Conservation (phyloP, 176 grass and related monocot genomes). For the Avena eriantha region DNA sequence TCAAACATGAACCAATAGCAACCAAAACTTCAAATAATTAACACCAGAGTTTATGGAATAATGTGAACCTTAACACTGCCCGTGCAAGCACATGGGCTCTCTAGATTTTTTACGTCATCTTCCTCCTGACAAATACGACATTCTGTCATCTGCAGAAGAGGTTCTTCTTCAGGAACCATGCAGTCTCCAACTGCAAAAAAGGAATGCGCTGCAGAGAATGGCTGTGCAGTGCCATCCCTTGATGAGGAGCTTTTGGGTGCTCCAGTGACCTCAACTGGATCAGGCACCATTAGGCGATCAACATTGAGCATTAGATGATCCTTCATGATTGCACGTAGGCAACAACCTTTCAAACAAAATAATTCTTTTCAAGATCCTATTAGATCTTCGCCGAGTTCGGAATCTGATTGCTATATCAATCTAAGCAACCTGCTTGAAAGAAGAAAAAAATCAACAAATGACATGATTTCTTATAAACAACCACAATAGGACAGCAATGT, state of each 20-base stretch:
- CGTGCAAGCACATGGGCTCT: conserved; percentile 75
- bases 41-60: conserved; percentile 11
- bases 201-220: conserved; percentile 27
- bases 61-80: conserved; percentile 83
- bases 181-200: conserved; percentile 43
- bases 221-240: conserved; percentile 32
- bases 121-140: conserved; percentile 96
- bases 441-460: background rate
- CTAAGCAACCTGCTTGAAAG: conserved; percentile 40
- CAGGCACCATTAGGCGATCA: conserved; percentile 51
- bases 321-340: conserved; percentile 52
- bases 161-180: conserved; percentile 65
- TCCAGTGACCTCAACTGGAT: conserved; percentile 37
- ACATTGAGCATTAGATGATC: conserved; percentile 59
- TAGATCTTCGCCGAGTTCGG: conserved; percentile 32
- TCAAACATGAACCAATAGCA: conserved; percentile 9
- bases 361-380: conserved; percentile 45
- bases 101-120: conserved; percentile 77
- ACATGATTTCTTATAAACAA: conserved; percentile 1
- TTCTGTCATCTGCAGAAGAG: conserved; percentile 72
- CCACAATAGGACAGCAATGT: background rate
- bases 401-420: conserved; percentile 50
- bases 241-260: conserved; percentile 43
- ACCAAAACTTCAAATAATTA: conserved; percentile 23
- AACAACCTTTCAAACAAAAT: conserved; percentile 34